A percentile compares a stretch with the other conserved stretches of the same genome.
These are phyloP conservation scores for Ailanthus altissimus DNA, from an alignment of 345 rosid species.

Conservation along the genomic window DNA sequence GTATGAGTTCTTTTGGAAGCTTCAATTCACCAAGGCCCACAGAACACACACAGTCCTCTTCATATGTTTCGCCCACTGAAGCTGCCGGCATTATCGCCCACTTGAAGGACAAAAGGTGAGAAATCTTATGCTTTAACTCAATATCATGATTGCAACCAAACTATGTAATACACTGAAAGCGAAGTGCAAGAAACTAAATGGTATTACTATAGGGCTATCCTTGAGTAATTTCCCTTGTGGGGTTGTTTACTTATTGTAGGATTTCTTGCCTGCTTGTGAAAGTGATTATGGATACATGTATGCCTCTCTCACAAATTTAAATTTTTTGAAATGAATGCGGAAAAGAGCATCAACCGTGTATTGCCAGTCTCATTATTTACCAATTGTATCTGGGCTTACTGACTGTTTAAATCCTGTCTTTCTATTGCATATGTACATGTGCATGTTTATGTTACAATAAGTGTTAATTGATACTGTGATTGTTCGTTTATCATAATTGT, in stretches of 20 bases:
- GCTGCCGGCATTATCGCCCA: slow-evolving; percentile 63
- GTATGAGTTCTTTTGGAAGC: slow-evolving; percentile 39
- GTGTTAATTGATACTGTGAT: neutral
- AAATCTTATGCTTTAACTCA: neutral
- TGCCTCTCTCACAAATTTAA: neutral
- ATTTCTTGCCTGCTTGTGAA: neutral
- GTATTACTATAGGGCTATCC: neutral
- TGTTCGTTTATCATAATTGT: neutral
- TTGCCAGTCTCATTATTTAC: neutral
- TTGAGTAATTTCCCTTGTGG: neutral
- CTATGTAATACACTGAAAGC: neutral
- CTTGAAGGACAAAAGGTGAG: slow-evolving; percentile 76
- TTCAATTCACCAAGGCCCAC: slow-evolving; percentile 40
- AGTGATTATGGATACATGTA: neutral
- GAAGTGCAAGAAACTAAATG: neutral
- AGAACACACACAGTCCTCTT: slow-evolving; percentile 43
- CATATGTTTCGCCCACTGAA: slow-evolving; percentile 76
- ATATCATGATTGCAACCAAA: neutral
- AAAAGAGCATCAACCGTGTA: neutral
- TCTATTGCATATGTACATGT: neutral
- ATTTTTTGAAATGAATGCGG: neutral
- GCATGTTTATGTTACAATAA: neutral
- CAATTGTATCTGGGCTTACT: neutral
- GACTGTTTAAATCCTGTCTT: neutral
- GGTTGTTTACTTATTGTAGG: neutral